Evolutionary conservation across 2,329 filamentous ascomycete genomes (phyloP), one percentile per base, ranked within the genome.

Genomic region (Fusarium redolens): DNA sequence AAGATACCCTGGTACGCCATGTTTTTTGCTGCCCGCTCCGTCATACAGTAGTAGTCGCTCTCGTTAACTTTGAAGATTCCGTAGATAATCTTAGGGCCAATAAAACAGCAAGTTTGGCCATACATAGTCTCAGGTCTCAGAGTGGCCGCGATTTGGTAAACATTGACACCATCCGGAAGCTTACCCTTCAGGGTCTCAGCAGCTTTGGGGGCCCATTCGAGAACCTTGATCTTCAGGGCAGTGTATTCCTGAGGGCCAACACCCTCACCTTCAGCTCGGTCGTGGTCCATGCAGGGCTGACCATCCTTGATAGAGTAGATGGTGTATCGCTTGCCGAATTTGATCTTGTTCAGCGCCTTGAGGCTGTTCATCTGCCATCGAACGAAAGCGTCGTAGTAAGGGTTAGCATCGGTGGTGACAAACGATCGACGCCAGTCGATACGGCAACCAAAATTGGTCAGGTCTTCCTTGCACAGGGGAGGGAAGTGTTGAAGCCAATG

Each of bases 41-140:
- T 97, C 72, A 95, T 48, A 48, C 45, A 48, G 45, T 48, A 48
- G 28, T 48, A 48, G 45, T 48, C 45, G 20, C 20, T 48, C 45
- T 48, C 45, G 30, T 48, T 48, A 22, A 48, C 45, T 48, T 48
- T 31, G 28, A 48, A 48, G 45, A 48, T 31, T 3, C 45, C 45
- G 28, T 48, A 48, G 48, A 87, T 90, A 78, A 98, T 92, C 79
- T 92, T 93, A 14, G 96, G 96, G 7, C 95, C 94, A 52, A 99
- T 94, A 77, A 98, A 99, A 82, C 95, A 97, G 84, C 94, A 97
- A 7, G 92, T 97, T 83, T 98, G 96, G 44, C 97, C 97, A 81
- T 98, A 99, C 96, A 99, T 98, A 40, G 96, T 99, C 86, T 99
- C 96, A 5, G 96, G 94, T 70, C 96, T 89, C 69, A 99, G 88